Percentiles rank a stretch among this genome's conserved stretches.
Evolutionary conservation across 805 yeast genomes (phyloP).

Genomic region (Torulaspora gathmanii): DNA sequence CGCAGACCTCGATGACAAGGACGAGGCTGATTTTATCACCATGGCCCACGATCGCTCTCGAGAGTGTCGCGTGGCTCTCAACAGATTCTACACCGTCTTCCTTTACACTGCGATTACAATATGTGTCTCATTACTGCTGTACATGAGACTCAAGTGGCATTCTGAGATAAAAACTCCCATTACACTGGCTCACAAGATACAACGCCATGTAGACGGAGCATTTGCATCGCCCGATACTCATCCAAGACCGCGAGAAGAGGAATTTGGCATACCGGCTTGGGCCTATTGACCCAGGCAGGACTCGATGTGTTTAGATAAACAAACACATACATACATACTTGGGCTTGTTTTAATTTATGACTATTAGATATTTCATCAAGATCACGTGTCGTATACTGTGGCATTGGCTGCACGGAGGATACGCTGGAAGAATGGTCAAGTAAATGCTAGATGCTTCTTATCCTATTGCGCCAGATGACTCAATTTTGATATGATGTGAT

Average conservation of each 20-base stretch:
- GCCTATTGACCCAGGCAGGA: constrained; percentile 4
- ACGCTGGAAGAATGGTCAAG: too few species aligned
- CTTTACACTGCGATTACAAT: constrained; percentile 10
- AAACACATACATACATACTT: neutral
- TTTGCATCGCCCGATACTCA: constrained; percentile 6
- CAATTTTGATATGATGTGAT: neutral
- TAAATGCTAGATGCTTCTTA: too few species aligned
- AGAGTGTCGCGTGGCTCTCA: constrained; percentile 6
- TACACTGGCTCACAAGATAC: neutral
- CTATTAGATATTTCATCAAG: neutral
- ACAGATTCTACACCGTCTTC: constrained; percentile 10
- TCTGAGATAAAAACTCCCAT: neutral
- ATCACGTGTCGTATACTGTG: neutral
- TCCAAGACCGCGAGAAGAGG: constrained; percentile 5
- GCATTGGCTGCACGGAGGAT: neutral
- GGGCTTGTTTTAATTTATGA: neutral
- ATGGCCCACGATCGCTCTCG: constrained; percentile 10
- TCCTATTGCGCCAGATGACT: neutral
- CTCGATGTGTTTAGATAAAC: neutral
- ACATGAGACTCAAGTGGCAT: constrained; percentile 10
- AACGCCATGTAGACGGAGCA: constrained; percentile 2
- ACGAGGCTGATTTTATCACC: constrained; percentile 3
- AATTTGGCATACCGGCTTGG: constrained; percentile 18
- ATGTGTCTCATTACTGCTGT: constrained; percentile 15
- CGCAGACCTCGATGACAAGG: constrained; percentile 1